Conservation (phyloP, 2,329 filamentous ascomycete genomes). For the Colletotrichum tabaci region DNA sequence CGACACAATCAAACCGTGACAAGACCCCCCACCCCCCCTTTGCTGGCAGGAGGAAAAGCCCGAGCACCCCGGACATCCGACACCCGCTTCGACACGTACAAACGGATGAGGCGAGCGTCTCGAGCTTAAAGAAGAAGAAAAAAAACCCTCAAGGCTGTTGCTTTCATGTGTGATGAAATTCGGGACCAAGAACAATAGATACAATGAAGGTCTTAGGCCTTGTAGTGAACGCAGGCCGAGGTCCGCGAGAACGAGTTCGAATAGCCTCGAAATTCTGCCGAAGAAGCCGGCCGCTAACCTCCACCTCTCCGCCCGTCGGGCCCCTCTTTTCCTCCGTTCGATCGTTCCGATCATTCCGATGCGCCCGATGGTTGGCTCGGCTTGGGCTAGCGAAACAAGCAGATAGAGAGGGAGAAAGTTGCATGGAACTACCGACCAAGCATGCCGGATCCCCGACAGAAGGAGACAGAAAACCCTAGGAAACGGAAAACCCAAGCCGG, state of each 20-base stretch:
- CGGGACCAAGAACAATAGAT: not conserved
- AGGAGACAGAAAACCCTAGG: not conserved
- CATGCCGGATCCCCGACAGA: not conserved
- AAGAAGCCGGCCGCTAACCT: not conserved
- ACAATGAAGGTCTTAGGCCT: not conserved
- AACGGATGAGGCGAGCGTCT: not conserved
- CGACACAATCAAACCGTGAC: slow-evolving; percentile 6
- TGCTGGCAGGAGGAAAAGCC: slow-evolving; percentile 13
- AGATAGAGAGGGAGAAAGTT: not conserved
- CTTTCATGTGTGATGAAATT: not conserved
- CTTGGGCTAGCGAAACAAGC: not conserved
- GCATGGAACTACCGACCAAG: not conserved
- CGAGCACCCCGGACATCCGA: slow-evolving; percentile 25
- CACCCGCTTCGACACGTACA: not conserved
- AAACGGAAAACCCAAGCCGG: not conserved
- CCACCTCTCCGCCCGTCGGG: slow-evolving; percentile 17
- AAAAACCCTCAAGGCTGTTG: too few species aligned
- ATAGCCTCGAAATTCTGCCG: not conserved
- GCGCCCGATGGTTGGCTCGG: slow-evolving; percentile 1
- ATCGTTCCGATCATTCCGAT: slow-evolving; percentile 13
- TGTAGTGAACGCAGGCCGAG: not conserved
- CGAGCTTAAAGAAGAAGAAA: not conserved
- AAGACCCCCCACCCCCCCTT: not conserved
- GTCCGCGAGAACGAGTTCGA: not conserved
- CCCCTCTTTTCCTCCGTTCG: not conserved